Conservation (phyloP, 2,329 filamentous ascomycete genomes). For the Apiospora aurea region DNA sequence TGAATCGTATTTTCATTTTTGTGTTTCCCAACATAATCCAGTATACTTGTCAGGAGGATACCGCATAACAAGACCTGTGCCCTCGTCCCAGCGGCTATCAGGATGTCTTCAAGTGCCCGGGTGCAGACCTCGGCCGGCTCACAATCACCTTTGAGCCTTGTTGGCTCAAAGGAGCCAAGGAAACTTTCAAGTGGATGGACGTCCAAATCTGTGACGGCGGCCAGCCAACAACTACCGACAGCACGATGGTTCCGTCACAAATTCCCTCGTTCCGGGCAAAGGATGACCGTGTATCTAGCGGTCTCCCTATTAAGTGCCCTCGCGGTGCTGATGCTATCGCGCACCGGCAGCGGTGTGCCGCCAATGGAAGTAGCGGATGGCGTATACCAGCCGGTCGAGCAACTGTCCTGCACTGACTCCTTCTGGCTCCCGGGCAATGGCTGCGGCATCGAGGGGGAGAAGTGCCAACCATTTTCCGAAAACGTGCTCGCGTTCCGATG, state of each 20-base stretch:
- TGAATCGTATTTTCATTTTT: not conserved
- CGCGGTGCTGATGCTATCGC: conserved; percentile 48
- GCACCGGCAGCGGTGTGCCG: conserved; percentile 25
- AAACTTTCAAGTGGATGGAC: not conserved
- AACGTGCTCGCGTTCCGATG: conserved; percentile 63
- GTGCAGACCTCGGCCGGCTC: not conserved
- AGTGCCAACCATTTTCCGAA: conserved; percentile 62
- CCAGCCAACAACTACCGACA: not conserved
- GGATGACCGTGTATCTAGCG: conserved; percentile 4
- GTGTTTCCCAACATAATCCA: not conserved
- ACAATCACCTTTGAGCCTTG: not conserved
- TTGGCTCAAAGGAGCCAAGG: not conserved
- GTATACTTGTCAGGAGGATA: no score
- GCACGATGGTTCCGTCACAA: conserved; percentile 9
- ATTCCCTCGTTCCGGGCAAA: conserved; percentile 23
- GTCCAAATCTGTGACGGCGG: not conserved
- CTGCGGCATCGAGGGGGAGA: conserved; percentile 64
- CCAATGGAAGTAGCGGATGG: conserved; percentile 12
- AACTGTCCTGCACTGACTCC: conserved; percentile 57
- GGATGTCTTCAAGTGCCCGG: not conserved
- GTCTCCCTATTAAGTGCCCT: conserved; percentile 26
- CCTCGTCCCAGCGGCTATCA: not conserved
- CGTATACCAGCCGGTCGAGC: conserved; percentile 25
- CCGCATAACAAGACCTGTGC: not conserved
- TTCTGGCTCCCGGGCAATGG: conserved; percentile 59